These are phyloP conservation scores for Fusarium incarnatum DNA, from an alignment of 2,329 filamentous ascomycete species.

Conservation along the genomic window DNA sequence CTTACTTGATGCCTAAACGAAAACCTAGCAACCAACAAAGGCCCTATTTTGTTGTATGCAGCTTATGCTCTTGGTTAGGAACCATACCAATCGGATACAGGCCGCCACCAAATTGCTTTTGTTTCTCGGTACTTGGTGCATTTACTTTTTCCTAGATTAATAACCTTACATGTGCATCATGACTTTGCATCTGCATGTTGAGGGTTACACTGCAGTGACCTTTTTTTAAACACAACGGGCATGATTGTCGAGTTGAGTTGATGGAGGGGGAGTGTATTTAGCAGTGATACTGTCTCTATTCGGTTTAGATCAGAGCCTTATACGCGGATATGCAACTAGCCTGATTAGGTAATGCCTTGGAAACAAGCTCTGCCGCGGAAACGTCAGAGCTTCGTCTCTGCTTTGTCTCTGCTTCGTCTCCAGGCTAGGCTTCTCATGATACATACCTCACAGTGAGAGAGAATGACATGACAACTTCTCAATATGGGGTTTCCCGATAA, in stretches of 20 bases:
- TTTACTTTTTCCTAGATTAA: not conserved
- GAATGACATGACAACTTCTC: slow-evolving; percentile 32
- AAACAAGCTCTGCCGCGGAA: slow-evolving; percentile 28
- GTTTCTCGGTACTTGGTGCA: slow-evolving; percentile 7
- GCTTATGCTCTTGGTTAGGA: not conserved
- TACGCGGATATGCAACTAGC: slow-evolving; percentile 16
- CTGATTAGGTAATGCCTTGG: slow-evolving; percentile 29
- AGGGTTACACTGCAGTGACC: slow-evolving; percentile 36
- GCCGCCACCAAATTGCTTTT: not conserved
- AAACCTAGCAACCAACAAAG: not conserved
- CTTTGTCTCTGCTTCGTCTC: too few species aligned
- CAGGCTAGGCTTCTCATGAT: not conserved
- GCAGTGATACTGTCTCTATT: not conserved
- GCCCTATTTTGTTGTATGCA: not conserved
- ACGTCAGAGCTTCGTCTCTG: slow-evolving; percentile 26
- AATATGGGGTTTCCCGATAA: slow-evolving; percentile 60
- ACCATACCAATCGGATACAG: not conserved
- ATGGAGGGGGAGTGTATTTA: slow-evolving; percentile 23
- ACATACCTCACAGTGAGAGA: slow-evolving; percentile 17
- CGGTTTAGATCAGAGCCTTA: not conserved
- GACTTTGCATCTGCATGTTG: slow-evolving; percentile 14
- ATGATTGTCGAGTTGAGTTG: not conserved
- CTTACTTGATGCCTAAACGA: not conserved
- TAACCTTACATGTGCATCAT: slow-evolving; percentile 27
- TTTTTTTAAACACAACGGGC: slow-evolving; percentile 8